phyloP scores from a whole-genome alignment of 768 basidiomycete species.

The Gloeostereum incarnatum region DNA sequence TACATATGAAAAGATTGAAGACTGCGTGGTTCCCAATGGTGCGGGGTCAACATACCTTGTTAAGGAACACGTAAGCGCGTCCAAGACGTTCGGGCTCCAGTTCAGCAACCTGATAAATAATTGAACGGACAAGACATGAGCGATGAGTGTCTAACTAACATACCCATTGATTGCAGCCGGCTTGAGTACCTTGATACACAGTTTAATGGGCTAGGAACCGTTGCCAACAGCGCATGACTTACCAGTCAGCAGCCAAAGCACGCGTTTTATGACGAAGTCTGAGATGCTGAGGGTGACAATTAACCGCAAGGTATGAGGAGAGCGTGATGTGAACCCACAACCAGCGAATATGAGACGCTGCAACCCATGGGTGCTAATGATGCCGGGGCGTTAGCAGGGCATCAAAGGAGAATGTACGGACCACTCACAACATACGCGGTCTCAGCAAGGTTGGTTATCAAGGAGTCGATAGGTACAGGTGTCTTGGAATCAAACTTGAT shows the following conservation, averaged over 20 bases:
- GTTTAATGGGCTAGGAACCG: constrained; percentile 20
- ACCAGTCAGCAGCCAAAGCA: constrained; percentile 56
- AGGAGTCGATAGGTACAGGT: constrained; percentile 32
- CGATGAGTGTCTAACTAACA: constrained; percentile 1
- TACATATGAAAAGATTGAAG: constrained; percentile 10
- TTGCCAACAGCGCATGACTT: constrained; percentile 10
- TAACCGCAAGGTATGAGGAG: background rate
- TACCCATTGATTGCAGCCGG: constrained; percentile 57
- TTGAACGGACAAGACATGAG: background rate
- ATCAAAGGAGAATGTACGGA: background rate
- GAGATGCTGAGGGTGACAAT: constrained; percentile 21
- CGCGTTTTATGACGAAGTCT: constrained; percentile 49
- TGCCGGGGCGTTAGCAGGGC: background rate
- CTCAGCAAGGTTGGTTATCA: constrained; percentile 53
- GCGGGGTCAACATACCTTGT: constrained; percentile 31
- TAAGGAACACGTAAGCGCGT: constrained; percentile 55
- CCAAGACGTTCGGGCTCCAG: constrained; percentile 43
- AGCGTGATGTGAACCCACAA: constrained; percentile 24
- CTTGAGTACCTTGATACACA: constrained; percentile 32
- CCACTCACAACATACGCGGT: constrained; percentile 37
- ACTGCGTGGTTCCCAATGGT: no score
- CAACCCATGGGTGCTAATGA: constrained; percentile 53
- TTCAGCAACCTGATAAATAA: constrained; percentile 34
- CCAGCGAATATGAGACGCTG: constrained; percentile 44
- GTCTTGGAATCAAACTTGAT: constrained; percentile 28